Conservation (phyloP, 2,329 filamentous ascomycete genomes). For the Alternaria burnsii region DNA sequence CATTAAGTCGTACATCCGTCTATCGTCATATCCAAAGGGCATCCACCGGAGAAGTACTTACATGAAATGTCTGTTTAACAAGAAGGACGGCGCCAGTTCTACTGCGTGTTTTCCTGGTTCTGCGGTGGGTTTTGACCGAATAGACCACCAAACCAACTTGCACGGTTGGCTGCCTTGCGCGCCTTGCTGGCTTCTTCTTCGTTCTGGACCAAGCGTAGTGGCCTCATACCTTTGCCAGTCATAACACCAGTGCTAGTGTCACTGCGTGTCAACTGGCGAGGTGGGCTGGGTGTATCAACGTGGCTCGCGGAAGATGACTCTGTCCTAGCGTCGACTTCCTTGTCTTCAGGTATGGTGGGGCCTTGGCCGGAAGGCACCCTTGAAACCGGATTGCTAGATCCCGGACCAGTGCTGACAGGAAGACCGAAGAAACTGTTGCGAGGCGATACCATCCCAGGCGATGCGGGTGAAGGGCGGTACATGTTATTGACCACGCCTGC, state of each 20-base stretch:
- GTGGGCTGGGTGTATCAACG: conserved; percentile 56
- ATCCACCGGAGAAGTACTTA: conserved; percentile 13
- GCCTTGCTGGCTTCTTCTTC: conserved; percentile 51
- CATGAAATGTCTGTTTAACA: conserved; percentile 2
- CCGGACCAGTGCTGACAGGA: conserved; percentile 53
- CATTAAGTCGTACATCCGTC: conserved; percentile 18
- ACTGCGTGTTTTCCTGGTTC: conserved; percentile 25
- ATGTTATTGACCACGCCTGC: conserved; percentile 86
- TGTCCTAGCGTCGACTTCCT: conserved; percentile 39
- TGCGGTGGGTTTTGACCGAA: conserved; percentile 49
- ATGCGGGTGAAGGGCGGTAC: conserved; percentile 70
- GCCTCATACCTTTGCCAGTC: conserved; percentile 75
- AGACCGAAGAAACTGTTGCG: conserved; percentile 53
- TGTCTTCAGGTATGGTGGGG: conserved; percentile 46
- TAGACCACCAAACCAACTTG: conserved; percentile 58
- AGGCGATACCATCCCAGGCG: conserved; percentile 51
- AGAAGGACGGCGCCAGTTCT: conserved; percentile 4
- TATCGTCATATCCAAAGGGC: conserved; percentile 12
- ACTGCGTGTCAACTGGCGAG: conserved; percentile 65
- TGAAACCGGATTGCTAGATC: conserved; percentile 46
- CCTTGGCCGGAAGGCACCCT: conserved; percentile 47
- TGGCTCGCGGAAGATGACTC: conserved; percentile 36
- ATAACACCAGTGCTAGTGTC: conserved; percentile 51
- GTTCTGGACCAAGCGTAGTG: conserved; percentile 86
- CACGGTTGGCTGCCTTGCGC: conserved; percentile 55